Evolutionary conservation across 345 rosid species (phyloP).

Genomic region (Citrus hindsii): DNA sequence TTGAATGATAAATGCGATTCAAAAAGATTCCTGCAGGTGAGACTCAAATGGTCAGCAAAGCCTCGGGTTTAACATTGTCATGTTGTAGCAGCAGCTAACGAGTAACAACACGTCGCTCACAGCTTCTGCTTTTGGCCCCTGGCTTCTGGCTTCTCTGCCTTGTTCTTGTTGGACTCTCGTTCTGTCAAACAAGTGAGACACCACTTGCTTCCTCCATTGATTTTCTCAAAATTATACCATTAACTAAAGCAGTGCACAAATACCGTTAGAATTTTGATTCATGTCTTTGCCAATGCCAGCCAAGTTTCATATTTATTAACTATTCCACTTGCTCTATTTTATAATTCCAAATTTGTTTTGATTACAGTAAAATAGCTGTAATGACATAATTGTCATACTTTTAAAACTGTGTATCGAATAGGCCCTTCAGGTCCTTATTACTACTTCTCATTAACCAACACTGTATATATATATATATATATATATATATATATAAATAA

Average conservation of each 20-base stretch:
- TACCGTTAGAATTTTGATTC: background rate
- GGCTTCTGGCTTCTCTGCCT: background rate
- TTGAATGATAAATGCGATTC: background rate
- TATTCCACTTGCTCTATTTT: background rate
- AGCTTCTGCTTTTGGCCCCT: background rate
- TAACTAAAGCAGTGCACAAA: background rate
- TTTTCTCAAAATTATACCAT: slow-evolving; percentile 2
- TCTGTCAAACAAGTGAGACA: slow-evolving; percentile 14
- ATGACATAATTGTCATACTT: no score
- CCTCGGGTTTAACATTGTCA: background rate
- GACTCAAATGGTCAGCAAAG: background rate
- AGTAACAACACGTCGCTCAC: background rate
- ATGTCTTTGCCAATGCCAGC: background rate
- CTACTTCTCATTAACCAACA: no score
- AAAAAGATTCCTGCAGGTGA: background rate
- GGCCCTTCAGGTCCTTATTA: no score
- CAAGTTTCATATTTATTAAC: background rate
- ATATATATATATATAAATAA: no score
- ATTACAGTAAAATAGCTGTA: no score
- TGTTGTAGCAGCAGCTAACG: background rate
- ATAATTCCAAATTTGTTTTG: background rate
- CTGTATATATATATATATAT: no score
- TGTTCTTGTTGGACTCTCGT: background rate
- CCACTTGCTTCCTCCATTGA: slow-evolving; percentile 15
- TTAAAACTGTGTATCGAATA: no score